Percentiles rank a stretch among this genome's conserved stretches.
Evolutionary conservation across 768 basidiomycete species (phyloP).

Genomic region (Mycena epipterygia): DNA sequence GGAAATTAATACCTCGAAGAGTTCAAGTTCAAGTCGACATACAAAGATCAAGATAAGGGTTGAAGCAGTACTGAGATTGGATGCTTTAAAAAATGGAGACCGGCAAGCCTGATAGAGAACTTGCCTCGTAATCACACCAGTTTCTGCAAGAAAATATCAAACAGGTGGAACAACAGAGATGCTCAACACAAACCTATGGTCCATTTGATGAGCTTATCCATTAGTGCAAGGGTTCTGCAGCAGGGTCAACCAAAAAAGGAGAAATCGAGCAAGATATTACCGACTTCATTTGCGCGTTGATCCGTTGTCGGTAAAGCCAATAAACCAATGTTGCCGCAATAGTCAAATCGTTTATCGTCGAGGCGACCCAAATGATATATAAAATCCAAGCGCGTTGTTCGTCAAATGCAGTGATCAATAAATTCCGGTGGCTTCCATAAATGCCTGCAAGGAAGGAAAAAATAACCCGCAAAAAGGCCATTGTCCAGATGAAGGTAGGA

Average conservation of each 20-base stretch:
- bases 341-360: not conserved
- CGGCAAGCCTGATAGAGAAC: not conserved
- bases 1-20: no score
- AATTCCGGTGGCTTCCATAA: not conserved
- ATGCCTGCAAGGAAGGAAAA: not conserved
- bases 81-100: not conserved
- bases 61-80: not conserved
- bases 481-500: not conserved
- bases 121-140: not conserved
- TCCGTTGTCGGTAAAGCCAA: not conserved
- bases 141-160: no score
- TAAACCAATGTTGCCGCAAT: constrained; percentile 4
- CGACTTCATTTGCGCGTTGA: no score
- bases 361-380: not conserved
- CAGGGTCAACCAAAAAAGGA: no score
- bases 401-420: no score
- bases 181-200: no score
- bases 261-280: no score
- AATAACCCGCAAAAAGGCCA: not conserved
- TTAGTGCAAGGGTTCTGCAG: no score
- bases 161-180: no score
- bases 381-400: not conserved
- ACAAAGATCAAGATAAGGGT: not conserved
- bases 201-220: no score
- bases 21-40: not conserved